Evolutionary conservation across 768 basidiomycete genomes (phyloP).

Genomic region (Psilocybe cyanescens): DNA sequence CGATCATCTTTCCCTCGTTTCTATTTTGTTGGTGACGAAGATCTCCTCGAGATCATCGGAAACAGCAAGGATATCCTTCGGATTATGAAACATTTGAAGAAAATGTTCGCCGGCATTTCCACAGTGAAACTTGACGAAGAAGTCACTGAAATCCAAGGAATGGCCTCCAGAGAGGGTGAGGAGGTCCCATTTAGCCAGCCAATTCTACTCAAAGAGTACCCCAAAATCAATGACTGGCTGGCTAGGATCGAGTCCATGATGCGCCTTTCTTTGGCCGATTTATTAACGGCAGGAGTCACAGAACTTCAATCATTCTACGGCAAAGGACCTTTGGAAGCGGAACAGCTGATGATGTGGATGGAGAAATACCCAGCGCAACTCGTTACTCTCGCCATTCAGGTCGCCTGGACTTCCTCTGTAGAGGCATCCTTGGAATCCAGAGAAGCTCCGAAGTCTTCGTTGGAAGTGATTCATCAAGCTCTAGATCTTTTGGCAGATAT

Average conservation of each 20-base stretch:
- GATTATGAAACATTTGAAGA: slow-evolving; percentile 99
- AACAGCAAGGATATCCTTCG: slow-evolving; percentile 99
- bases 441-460: slow-evolving; percentile 60
- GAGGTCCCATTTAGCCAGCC: slow-evolving; percentile 84
- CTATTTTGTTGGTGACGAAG: slow-evolving; percentile 99
- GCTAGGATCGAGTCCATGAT: slow-evolving; percentile 91
- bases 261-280: slow-evolving; percentile 83
- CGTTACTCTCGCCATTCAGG: slow-evolving; percentile 93
- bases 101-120: slow-evolving; percentile 99
- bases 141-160: slow-evolving; percentile 85
- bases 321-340: slow-evolving; percentile 59
- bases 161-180: slow-evolving; percentile 96
- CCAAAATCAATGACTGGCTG: slow-evolving; percentile 99
- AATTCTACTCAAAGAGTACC: slow-evolving; percentile 88
- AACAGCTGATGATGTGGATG: slow-evolving; percentile 87
- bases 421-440: slow-evolving; percentile 68
- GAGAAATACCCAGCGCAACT: slow-evolving; percentile 95
- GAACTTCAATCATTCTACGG: slow-evolving; percentile 86
- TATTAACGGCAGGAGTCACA: slow-evolving; percentile 77
- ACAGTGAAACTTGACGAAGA: slow-evolving; percentile 89
- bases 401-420: slow-evolving; percentile 90
- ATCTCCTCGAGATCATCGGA: slow-evolving; percentile 97
- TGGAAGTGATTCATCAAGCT: slow-evolving; percentile 78
- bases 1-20: slow-evolving; percentile 98
- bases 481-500: slow-evolving; percentile 97